Conservation (phyloP, 2,329 filamentous ascomycete species). For the Phaeomoniella chlamydospora region DNA sequence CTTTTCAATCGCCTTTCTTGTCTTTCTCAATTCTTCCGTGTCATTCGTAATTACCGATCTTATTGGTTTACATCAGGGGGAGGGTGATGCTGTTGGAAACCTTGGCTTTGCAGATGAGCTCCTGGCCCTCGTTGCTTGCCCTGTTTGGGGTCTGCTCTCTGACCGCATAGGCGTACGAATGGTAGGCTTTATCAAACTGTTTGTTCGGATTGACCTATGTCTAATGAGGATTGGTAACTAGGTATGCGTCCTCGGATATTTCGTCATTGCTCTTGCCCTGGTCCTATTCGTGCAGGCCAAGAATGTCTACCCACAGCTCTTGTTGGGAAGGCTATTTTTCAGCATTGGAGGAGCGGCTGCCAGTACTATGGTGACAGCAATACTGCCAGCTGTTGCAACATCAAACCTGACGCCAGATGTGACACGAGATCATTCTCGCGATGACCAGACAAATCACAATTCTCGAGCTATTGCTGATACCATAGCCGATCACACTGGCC, state of each 20-base stretch:
- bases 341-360: conserved; percentile 83
- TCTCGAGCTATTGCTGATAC: conserved; percentile 5
- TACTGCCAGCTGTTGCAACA: conserved; percentile 57
- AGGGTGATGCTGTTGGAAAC: conserved; percentile 46
- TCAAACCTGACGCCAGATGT: conserved; percentile 3
- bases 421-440: conserved; percentile 11
- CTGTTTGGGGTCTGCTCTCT: conserved; percentile 33
- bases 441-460: conserved; percentile 11
- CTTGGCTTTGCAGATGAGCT: conserved; percentile 35
- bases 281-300: conserved; percentile 70
- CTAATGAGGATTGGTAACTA: conserved; percentile 9
- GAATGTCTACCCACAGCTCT: conserved; percentile 77
- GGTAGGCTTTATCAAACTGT: conserved; percentile 16
- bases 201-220: neutral
- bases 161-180: conserved; percentile 32
- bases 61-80: conserved; percentile 38
- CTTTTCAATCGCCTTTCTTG: conserved; percentile 51
- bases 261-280: conserved; percentile 63
- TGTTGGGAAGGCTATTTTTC: conserved; percentile 75
- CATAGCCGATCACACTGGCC: conserved; percentile 17
- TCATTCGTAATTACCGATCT: conserved; percentile 52
- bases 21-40: conserved; percentile 50
- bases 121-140: conserved; percentile 31
- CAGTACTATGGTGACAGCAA: conserved; percentile 96
- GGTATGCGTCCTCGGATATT: conserved; percentile 59